phyloP scores from a whole-genome alignment of 257 asterid species.

The Nicotiana knightiana region DNA sequence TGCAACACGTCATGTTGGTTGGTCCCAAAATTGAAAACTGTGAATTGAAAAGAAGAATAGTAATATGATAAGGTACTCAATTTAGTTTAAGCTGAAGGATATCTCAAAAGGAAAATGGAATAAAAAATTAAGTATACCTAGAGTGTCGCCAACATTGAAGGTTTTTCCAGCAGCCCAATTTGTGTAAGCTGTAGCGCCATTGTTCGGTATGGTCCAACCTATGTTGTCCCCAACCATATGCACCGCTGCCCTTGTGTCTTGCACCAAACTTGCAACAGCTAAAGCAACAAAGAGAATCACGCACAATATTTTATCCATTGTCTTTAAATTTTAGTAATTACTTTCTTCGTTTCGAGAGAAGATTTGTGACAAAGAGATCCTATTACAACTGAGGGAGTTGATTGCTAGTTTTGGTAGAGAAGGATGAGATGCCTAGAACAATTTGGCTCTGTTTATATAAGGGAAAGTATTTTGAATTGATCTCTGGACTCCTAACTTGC shows the following conservation, averaged over 20 bases:
- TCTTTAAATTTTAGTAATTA: neutral
- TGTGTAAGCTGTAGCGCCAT: conserved; percentile 15
- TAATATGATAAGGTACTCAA: neutral
- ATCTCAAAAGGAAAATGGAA: neutral
- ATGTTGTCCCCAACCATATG: conserved; percentile 27
- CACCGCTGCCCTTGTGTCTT: conserved; percentile 21
- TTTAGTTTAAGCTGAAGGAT: neutral
- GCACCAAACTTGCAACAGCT: conserved; percentile 1
- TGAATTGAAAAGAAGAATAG: neutral
- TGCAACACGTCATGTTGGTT: conserved; percentile 30
- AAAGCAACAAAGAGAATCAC: conserved; percentile 2
- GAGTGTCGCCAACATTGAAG: conserved; percentile 32
- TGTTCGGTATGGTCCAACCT: conserved; percentile 35
- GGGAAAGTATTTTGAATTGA: neutral
- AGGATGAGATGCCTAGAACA: neutral
- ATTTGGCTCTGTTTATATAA: neutral
- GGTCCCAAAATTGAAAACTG: conserved; percentile 36
- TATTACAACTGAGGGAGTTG: neutral
- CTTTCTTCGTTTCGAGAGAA: neutral
- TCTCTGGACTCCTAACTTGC: neutral
- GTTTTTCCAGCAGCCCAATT: conserved; percentile 34
- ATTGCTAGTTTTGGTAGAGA: neutral
- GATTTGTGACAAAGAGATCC: neutral
- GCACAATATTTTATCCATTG: neutral
- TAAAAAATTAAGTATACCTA: conserved; percentile 15